Evolutionary conservation across 1,139 yeast genomes (phyloP), one percentile per base, ranked within the genome.

Genomic region (Meyerozyma smithsonii): DNA sequence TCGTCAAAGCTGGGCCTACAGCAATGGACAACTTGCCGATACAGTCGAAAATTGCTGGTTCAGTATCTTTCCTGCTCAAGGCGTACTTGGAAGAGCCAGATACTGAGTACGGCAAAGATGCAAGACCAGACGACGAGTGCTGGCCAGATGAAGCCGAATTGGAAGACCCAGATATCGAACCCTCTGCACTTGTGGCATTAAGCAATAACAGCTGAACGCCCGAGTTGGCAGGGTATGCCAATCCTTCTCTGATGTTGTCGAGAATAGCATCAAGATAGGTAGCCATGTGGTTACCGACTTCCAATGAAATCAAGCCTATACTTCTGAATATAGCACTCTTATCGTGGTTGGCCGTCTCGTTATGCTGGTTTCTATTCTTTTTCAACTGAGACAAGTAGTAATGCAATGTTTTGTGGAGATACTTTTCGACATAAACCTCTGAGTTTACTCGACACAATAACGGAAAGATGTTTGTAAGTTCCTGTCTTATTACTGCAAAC

Each of bases 1-100:
- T 90, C 0, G 97, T 85, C 40, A 92, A 69, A 1, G 96, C 95
- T n/a, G 96, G 95, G 0, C 97, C 97, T 10, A 90, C 89, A 0
- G 97, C 95, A 18, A 77, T 74, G 0, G 96, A 90, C 37, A 92
- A 66, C 62, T 87, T 85, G 0, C 95, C 88, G 38, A 92, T 75
- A 57, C 97, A 92, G 50, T 85, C 89, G 52, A 90, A 92, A 17
- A 92, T 80, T 0, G 96, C 90, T 0, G 89, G 84, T 49, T 88
- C 96, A 34, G 86, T 82, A 39, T 84, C 92, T 52, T 79, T 83
- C 47, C 84, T 72, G 26, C 70, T 67, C 38, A 80, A 80, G 34
- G 70, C 54, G 39, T 78, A 79, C 56, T 84, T 88, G 1, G 88
- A 71, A 12, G 69, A 58, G 39, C 61, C 61, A 1, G 69, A 54